Evolutionary conservation across 169 alveolate species (phyloP).

Genomic region (Babesia divergens): DNA sequence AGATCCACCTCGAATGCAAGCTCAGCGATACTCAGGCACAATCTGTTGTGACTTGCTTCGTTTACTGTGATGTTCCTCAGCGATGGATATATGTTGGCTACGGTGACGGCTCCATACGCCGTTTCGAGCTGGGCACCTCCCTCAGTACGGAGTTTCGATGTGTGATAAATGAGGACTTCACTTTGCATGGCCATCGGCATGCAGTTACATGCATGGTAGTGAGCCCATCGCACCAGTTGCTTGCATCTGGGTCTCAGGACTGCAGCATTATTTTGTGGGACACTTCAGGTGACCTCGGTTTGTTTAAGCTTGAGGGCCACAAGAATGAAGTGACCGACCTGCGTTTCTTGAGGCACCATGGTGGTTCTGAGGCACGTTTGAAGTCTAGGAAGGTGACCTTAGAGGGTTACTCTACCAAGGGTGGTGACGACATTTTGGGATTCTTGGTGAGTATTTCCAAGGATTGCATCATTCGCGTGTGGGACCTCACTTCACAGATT

Average conservation of each 20-base stretch:
- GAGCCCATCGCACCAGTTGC: constrained; percentile 39
- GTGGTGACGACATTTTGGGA: constrained; percentile 24
- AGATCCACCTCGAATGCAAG: constrained; percentile 13
- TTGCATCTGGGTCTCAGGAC: constrained; percentile 83
- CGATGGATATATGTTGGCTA: constrained; percentile 54
- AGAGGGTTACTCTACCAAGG: neutral
- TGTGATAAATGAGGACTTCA: constrained; percentile 37
- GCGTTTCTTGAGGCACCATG: constrained; percentile 45
- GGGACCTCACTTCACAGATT: constrained; percentile 81
- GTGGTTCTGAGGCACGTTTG: constrained; percentile 22
- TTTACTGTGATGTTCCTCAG: neutral
- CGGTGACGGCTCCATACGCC: constrained; percentile 47
- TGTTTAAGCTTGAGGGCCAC: constrained; percentile 80
- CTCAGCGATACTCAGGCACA: constrained; percentile 4
- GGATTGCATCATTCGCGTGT: constrained; percentile 82
- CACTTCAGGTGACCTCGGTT: constrained; percentile 76
- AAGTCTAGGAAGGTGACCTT: constrained; percentile 19
- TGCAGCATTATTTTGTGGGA: constrained; percentile 85
- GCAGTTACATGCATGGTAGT: constrained; percentile 36
- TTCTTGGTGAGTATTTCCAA: constrained; percentile 75
- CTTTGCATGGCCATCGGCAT: constrained; percentile 47
- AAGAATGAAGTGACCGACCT: constrained; percentile 76
- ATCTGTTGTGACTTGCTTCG: constrained; percentile 28
- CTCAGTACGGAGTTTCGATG: neutral
- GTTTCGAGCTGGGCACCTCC: constrained; percentile 4